Evolutionary conservation across 164 flowering plant genomes (phyloP).

Genomic region (Piper longum): DNA sequence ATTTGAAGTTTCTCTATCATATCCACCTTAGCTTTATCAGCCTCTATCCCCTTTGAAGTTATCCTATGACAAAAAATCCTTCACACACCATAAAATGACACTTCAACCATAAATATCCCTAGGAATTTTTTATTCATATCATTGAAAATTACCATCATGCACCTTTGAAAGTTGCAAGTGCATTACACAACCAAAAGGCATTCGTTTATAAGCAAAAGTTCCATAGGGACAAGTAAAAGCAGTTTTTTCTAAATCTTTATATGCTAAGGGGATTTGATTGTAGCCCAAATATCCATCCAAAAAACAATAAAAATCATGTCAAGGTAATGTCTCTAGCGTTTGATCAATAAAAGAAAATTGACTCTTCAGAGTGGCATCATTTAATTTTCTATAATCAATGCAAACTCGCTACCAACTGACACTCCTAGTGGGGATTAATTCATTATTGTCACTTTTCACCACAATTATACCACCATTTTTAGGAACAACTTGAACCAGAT

Average conservation of each 20-base stretch:
- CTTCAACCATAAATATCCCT: neutral
- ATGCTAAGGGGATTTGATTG: no score
- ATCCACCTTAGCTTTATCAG: neutral
- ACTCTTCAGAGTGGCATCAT: no score
- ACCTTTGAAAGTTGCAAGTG: neutral
- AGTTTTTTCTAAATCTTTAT: no score
- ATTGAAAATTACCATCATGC: neutral
- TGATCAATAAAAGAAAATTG: no score
- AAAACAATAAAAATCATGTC: no score
- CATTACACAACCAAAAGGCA: constrained; percentile 2
- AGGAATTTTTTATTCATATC: neutral
- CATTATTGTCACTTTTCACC: neutral
- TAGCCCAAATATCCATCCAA: no score
- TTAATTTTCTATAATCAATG: no score
- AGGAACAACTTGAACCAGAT: neutral
- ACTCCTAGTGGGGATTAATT: neutral
- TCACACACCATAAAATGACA: neutral
- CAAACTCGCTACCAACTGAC: neutral
- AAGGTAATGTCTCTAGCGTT: no score
- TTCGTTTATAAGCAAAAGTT: neutral
- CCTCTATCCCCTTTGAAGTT: neutral
- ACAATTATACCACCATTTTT: neutral
- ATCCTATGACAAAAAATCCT: no score
- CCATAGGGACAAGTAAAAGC: neutral
- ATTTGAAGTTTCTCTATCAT: neutral